Conservation (phyloP, 2,329 filamentous ascomycete genomes). For the Zasmidium angulare region DNA sequence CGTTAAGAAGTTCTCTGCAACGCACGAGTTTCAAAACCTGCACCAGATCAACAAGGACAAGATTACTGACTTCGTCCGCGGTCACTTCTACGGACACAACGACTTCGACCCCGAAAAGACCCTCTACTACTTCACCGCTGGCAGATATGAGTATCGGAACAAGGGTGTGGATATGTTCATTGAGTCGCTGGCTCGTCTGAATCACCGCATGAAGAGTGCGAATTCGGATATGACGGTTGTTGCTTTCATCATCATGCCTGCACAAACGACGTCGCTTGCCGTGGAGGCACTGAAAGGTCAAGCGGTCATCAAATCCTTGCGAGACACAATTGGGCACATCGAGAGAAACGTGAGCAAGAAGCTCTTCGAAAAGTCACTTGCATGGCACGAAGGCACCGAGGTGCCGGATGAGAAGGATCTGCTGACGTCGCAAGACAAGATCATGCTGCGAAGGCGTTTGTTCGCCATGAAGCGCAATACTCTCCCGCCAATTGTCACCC, state of each 20-base stretch:
- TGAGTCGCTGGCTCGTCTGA: constrained; percentile 88
- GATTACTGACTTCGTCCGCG: constrained; percentile 96
- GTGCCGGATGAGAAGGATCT: constrained; percentile 97
- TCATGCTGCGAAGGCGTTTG: constrained; percentile 83
- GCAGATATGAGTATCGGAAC: constrained; percentile 95
- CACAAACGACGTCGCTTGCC: constrained; percentile 89
- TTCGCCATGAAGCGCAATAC: constrained; percentile 95
- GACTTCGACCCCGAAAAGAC: constrained; percentile 97
- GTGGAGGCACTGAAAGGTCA: constrained; percentile 96
- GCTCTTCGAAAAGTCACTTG: constrained; percentile 89
- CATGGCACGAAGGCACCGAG: constrained; percentile 92
- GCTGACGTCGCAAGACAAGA: constrained; percentile 86
- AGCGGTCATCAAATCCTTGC: constrained; percentile 92
- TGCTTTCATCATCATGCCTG: constrained; percentile 98
- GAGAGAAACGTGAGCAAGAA: constrained; percentile 89
- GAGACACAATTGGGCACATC: constrained; percentile 90
- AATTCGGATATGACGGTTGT: constrained; percentile 93
- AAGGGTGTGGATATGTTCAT: constrained; percentile 99
- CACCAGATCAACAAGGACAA: constrained; percentile 96
- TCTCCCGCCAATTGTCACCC: constrained; percentile 92
- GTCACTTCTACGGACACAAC: constrained; percentile 97
- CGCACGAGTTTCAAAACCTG: constrained; percentile 98
- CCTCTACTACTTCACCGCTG: constrained; percentile 94
- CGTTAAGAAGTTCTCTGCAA: constrained; percentile 96
- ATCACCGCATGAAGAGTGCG: constrained; percentile 81